phyloP scores from a whole-genome alignment of 1,284 basidiomycete genomes.

The Phylloboletellus chloephorus region DNA sequence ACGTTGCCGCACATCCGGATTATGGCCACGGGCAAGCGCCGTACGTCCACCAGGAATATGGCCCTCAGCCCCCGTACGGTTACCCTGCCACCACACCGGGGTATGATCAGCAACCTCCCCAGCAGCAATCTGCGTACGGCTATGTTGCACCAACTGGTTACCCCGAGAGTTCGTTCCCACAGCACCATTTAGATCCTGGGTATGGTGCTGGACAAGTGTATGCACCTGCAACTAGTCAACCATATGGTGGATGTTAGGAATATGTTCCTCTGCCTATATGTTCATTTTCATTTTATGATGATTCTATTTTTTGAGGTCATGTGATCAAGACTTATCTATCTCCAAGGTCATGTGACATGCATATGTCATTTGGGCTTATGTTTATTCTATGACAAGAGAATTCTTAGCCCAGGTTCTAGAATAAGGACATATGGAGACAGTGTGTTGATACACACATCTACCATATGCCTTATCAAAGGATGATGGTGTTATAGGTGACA shows the following conservation, averaged over 20 bases:
- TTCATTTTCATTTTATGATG: no score
- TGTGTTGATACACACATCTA: no score
- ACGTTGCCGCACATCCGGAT: slow-evolving; percentile 19
- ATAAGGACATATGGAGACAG: no score
- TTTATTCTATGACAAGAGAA: no score
- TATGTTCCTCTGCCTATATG: no score
- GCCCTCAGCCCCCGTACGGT: slow-evolving; percentile 36
- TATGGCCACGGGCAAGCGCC: slow-evolving; percentile 20
- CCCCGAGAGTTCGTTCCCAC: slow-evolving; percentile 27
- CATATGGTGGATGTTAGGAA: slow-evolving; percentile 30
- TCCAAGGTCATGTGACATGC: no score
- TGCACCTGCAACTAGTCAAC: slow-evolving; percentile 23
- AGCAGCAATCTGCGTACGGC: slow-evolving; percentile 27
- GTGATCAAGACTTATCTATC: no score
- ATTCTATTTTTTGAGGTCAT: no score
- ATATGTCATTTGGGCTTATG: no score
- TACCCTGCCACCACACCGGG: slow-evolving; percentile 34
- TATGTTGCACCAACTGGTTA: slow-evolving; percentile 39
- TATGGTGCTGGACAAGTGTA: slow-evolving; percentile 33
- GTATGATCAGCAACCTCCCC: slow-evolving; percentile 40
- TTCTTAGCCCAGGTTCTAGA: no score
- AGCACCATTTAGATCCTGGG: slow-evolving; percentile 33
- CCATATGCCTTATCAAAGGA: no score
- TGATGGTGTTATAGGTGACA: no score
- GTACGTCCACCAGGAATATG: slow-evolving; percentile 28